phyloP scores from a whole-genome alignment of 208 protist genomes.

The Herpetomonas samuelpessoai region DNA sequence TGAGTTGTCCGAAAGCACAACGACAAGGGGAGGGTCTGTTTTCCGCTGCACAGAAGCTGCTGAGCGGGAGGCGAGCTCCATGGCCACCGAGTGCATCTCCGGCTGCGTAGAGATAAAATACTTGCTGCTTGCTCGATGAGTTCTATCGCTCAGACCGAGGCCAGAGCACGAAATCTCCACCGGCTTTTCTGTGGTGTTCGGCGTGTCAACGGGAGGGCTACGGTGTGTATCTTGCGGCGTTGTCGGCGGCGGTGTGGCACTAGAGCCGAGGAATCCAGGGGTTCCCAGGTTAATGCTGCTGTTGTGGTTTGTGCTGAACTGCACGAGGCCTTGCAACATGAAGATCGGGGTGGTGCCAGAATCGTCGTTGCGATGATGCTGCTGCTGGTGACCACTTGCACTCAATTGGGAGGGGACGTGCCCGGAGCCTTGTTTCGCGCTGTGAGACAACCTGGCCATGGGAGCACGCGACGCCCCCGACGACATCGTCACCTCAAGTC shows the following conservation, averaged over 20 bases:
- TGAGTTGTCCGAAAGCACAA: conserved; percentile 3
- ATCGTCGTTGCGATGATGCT: not conserved
- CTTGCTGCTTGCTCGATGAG: too few relatives aligned
- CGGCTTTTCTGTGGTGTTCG: too few relatives aligned
- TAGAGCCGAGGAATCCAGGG: too few relatives aligned
- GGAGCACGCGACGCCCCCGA: not conserved
- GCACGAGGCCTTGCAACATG: not conserved
- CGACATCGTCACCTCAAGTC: not conserved
- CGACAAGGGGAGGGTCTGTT: conserved; percentile 1
- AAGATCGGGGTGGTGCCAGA: not conserved
- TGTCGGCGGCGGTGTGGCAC: not conserved
- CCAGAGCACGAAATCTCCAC: too few relatives aligned
- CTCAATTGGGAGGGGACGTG: not conserved
- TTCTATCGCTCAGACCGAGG: not conserved
- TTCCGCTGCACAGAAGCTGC: too few relatives aligned
- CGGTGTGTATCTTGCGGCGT: not conserved
- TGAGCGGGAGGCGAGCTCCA: too few relatives aligned
- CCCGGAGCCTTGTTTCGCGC: not conserved
- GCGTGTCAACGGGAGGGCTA: not conserved
- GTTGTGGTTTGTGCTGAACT: not conserved
- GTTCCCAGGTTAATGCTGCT: not conserved
- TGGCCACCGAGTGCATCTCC: too few relatives aligned
- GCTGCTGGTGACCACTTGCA: not conserved
- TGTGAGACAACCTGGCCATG: too few relatives aligned
- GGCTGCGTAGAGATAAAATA: too few relatives aligned